Base-by-base conservation (phyloP, 805 yeast genomes). In the Jamesozyma jinghongensis region DNA sequence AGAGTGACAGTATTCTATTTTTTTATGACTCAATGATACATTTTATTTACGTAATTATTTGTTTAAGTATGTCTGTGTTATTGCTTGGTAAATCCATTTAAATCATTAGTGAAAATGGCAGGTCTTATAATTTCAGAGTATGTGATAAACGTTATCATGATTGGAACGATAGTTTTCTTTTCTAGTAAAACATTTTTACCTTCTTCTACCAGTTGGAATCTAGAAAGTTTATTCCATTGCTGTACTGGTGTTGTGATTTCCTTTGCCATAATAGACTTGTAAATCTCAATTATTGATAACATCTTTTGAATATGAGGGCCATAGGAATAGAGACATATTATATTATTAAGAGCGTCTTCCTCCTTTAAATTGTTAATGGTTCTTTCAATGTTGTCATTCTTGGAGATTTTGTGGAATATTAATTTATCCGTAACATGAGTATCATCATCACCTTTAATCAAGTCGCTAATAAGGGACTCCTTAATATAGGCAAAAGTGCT, bases 261-360 rank as follows among this genome's bases (percentile, higher is more conserved):
- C 22, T 36, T 22, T 8, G 38, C 3, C 10, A 19, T 34, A 10
- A 29, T 20, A 13, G 40, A 44, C 39, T 56, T 57, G 36, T 40
- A 46, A 11, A 57, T 46, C 40, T 57, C 62, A 5, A 53, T 22
- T 12, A 54, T 43, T 33, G 55, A 51, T 10, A 57, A 42, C 40
- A 51, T 40, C 40, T 53, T 53, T 33, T 54, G 60, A 17, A 57
- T 42, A 38, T 57, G 60, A 19, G 51, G 45, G 6, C 62, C 62
- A 38, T 53, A 56, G 1, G 58, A 46, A 36, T 43, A 54, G 12
- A 56, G 14, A 35, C 54, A 51, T 4, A 44, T 14, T 1, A 39
- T 16, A 18, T 34, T 22, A 13, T 27, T 19, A 3, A n/a, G 7
- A 4, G 19, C 19, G 22, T 34, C 32, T 12, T 17, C 14, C 5